phyloP scores from a whole-genome alignment of 495 filamentous ascomycete genomes.

The Penicillium coffeae region DNA sequence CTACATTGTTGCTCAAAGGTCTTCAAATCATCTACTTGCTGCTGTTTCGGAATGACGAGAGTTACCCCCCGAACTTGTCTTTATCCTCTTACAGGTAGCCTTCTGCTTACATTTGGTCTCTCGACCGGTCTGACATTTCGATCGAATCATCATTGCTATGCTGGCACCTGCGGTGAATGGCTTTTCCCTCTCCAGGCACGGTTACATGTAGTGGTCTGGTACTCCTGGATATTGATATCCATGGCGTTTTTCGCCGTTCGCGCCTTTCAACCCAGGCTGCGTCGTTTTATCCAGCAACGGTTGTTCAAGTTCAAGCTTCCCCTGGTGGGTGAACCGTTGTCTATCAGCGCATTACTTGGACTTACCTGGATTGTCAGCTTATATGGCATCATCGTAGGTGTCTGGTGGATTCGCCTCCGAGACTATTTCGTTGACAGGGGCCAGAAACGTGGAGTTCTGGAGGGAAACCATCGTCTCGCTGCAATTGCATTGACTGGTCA shows the following conservation, averaged over 20 bases:
- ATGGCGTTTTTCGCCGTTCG: slow-evolving; percentile 6
- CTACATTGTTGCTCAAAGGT: too few species aligned
- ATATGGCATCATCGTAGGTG: slow-evolving; percentile 6
- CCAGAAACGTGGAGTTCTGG: slow-evolving; percentile 2
- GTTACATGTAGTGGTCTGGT: slow-evolving; percentile 10
- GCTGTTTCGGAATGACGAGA: slow-evolving; percentile 7
- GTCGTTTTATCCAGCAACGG: slow-evolving; percentile 6
- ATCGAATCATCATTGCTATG: slow-evolving; percentile 10
- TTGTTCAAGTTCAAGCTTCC: slow-evolving; percentile 2
- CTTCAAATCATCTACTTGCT: too few species aligned
- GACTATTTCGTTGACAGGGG: slow-evolving; percentile 4
- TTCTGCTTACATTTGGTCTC: slow-evolving; percentile 7
- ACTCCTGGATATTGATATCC: slow-evolving; percentile 6
- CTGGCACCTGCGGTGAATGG: slow-evolving; percentile 8
- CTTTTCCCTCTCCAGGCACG: slow-evolving; percentile 9
- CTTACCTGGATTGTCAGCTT: slow-evolving; percentile 4
- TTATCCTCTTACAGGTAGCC: slow-evolving; percentile 8
- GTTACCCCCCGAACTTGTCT: slow-evolving; percentile 8
- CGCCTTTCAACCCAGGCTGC: slow-evolving; percentile 5
- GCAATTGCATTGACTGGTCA: slow-evolving; percentile 8
- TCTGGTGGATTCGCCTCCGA: slow-evolving; percentile 11
- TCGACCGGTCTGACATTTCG: slow-evolving; percentile 8
- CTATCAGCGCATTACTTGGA: slow-evolving; percentile 9
- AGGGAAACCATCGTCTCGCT: slow-evolving; percentile 6
- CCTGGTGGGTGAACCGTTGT: slow-evolving; percentile 3